Evolutionary conservation across 208 protist species (phyloP).

Genomic region (Leishmania arabica): DNA sequence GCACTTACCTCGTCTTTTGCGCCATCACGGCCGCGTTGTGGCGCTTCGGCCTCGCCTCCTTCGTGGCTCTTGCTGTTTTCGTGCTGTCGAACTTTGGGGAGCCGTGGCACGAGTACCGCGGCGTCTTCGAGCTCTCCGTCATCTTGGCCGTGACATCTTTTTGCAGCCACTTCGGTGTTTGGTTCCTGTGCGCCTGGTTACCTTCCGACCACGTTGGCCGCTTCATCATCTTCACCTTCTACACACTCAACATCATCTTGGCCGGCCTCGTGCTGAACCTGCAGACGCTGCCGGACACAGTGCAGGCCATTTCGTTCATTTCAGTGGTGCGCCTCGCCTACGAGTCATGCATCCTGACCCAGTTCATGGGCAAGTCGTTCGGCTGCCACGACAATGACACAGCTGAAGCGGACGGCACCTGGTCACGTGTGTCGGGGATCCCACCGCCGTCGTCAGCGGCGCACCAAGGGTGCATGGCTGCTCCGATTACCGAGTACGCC

Average conservation of each 20-base stretch:
- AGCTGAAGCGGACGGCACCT: not conserved
- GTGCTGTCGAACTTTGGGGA: conserved; percentile 49
- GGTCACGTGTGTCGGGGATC: not conserved
- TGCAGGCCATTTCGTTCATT: conserved; percentile 42
- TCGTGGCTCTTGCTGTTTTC: conserved; percentile 46
- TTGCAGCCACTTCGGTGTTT: conserved; percentile 49
- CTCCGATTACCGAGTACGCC: not conserved
- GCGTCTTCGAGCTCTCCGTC: conserved; percentile 53
- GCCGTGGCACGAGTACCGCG: conserved; percentile 53
- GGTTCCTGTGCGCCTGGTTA: conserved; percentile 47
- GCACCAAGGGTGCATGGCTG: no score
- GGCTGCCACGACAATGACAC: conserved; percentile 24
- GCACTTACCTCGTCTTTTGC: conserved; percentile 45
- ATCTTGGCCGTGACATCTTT: conserved; percentile 58
- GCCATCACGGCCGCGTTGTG: conserved; percentile 39
- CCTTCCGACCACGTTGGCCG: conserved; percentile 30
- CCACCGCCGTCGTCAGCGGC: not conserved
- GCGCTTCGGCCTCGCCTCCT: conserved; percentile 43
- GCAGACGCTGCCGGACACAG: conserved; percentile 41
- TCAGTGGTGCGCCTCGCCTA: conserved; percentile 59
- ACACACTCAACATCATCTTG: conserved; percentile 61
- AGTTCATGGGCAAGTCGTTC: conserved; percentile 52
- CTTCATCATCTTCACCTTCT: conserved; percentile 53
- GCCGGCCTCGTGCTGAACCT: conserved; percentile 70
- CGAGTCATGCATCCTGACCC: conserved; percentile 57